Evolutionary conservation across 192 early-diverging fungal genomes (phyloP), one percentile per base, ranked within the genome.

Genomic region (Coemansia sp.): DNA sequence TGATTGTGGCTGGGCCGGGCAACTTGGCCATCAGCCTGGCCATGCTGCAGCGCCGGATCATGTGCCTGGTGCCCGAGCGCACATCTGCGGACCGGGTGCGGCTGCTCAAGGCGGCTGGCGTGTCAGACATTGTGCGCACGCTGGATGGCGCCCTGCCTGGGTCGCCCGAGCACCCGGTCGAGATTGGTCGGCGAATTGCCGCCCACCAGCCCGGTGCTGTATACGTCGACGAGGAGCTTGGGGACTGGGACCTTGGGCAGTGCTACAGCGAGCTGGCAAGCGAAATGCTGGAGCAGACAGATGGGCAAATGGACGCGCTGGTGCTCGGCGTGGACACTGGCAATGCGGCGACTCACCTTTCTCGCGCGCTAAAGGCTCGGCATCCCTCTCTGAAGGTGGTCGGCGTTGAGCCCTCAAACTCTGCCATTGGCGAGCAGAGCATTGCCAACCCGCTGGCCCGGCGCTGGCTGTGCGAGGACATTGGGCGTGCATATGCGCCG

Each of bases 301-400:
- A 68, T 20, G 76, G 61, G 35, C 57, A 53, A 20, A 38, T 90
- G 5, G 88, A 90, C 56, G 83, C 80, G 6, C 61, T 92, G 31
- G 85, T 92, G 18, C 77, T 90, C 47, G 91, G 88, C 45, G 89
- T 91, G 0, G 89, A 90, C 59, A 86, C 88, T 3, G 89, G 89
- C 38, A 84, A 78, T 26, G 79, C 86, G 0, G 85, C 88, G 14
- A 88, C 88, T 35, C 85, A 86, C 28, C 66, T 92, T 59, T 81
- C 87, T 9, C 71, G 72, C 33, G 82, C 75, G 20, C 67, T 92
- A 12, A 87, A 85, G 61, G 68, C 45, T 18, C 71, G 75, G 59
- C 69, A 84, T 8, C 88, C 91, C 1, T 56, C 59, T 6, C 26
- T 91, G 21, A 68, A 86, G 76, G 76, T 87, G 0, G 78, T 92